A percentile compares a stretch with the other conserved stretches of the same genome.
phyloP scores from a whole-genome alignment of 2,329 filamentous ascomycete genomes.

The Hypomyces rosellus region DNA sequence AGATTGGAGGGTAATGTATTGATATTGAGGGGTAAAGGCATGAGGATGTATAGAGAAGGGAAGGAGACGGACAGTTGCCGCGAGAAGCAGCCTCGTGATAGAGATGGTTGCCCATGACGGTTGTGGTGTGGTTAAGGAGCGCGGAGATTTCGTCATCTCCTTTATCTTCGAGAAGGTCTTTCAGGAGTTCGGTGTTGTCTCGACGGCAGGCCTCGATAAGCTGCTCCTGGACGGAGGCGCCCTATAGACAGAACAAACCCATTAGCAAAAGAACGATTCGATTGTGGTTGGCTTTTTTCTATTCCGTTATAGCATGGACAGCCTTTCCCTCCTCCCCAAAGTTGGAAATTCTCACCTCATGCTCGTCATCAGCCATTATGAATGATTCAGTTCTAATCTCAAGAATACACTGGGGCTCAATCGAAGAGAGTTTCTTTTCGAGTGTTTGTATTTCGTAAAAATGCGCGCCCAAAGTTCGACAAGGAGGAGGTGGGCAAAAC shows the following conservation, averaged over 20 bases:
- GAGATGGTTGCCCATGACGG: constrained; percentile 80
- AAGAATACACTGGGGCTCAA: background rate
- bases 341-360: constrained; percentile 12
- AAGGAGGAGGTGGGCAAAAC: no score
- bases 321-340: background rate
- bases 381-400: background rate
- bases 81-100: constrained; percentile 82
- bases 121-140: constrained; percentile 79
- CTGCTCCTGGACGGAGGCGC: constrained; percentile 76
- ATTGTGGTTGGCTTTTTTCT: no score
- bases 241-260: constrained; percentile 41
- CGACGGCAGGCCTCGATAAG: constrained; percentile 89
- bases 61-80: constrained; percentile 68
- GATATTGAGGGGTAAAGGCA: background rate
- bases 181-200: constrained; percentile 82
- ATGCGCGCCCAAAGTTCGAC: no score
- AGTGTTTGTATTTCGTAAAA: no score
- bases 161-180: constrained; percentile 61
- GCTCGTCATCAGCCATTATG: constrained; percentile 16
- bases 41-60: background rate
- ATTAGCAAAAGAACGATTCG: no score
- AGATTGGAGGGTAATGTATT: background rate
- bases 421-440: background rate
- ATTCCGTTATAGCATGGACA: background rate
- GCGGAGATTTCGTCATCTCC: constrained; percentile 60